Base-by-base conservation (phyloP, 805 yeast species). In the Saccharomycopsis lassenensis region DNA sequence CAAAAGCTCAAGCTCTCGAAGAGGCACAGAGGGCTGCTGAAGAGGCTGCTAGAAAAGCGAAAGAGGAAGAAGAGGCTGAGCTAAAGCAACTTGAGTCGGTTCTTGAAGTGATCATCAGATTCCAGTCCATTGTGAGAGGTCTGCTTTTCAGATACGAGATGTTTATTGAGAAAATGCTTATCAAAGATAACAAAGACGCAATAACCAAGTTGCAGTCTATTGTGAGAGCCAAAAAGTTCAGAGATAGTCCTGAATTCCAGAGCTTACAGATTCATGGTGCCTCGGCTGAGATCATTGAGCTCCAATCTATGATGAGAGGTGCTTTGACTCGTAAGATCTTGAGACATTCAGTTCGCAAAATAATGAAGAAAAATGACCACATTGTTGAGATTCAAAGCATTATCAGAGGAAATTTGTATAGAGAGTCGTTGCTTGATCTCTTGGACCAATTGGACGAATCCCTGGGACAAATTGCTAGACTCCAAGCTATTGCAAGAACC, bases 41-140 rank as follows among this genome's bases (percentile, higher is more conserved):
- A 29, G 36, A 20, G 19, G 14, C 33, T 27, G 22, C 10, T 19
- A 11, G 17, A 5, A 21, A 35, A 24, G 19, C 22, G 10, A 19
- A 25, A n/a, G n/a, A n/a, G n/a, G n/a, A n/a, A 8, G 40, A 31
- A 29, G 35, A 29, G 10, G 33, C 37, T 6, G 45, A 41, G 27
- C 37, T 40, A 20, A 29, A 44, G 33, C 53, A 49, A 18, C 51
- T 57, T 11, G 57, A 49, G 25, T 48, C 37, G 4, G 50, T 51
- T 5, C 54, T 49, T 24, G 46, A 40, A n/a, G 52, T 49, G 6
- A 67, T 78, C 25, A 56, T 66, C 25, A 61, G 57, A 37, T 58
- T 86, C 12, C 95, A 86, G 52, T 71, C 91, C 0, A 56, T 75
- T 17, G 67, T 82, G 12, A 62, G 84, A 46, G 94, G 91, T 14